These are phyloP conservation scores for Colletotrichum cereale DNA, from an alignment of 2,329 filamentous ascomycete genomes.

Conservation along the genomic window DNA sequence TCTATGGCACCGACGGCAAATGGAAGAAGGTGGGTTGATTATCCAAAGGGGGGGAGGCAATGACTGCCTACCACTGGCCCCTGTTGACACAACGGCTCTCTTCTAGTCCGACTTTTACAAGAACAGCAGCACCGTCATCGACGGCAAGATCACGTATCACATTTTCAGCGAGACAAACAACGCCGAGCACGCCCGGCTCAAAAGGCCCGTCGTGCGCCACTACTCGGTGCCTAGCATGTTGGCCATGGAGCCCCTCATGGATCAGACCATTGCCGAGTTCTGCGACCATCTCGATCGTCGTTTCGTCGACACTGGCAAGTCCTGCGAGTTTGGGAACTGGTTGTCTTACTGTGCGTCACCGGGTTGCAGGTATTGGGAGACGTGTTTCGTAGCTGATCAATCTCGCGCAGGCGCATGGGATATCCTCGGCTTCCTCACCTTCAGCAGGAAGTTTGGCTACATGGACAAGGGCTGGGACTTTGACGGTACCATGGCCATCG, in stretches of 20 bases:
- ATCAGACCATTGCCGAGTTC: constrained; percentile 49
- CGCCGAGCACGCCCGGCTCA: constrained; percentile 49
- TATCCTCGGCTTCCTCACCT: constrained; percentile 55
- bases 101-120: constrained; percentile 53
- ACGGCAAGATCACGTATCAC: constrained; percentile 53
- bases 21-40: constrained; percentile 39
- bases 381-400: background rate
- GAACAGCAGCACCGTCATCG: constrained; percentile 49
- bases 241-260: constrained; percentile 49
- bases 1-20: constrained; percentile 47
- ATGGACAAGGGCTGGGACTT: constrained; percentile 53
- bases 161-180: constrained; percentile 53
- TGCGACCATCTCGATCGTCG: constrained; percentile 46
- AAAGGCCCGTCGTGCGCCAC: constrained; percentile 53
- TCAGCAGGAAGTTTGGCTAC: constrained; percentile 57
- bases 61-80: background rate
- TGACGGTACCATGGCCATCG: constrained; percentile 49
- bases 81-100: background rate
- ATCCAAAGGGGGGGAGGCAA: background rate
- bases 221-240: constrained; percentile 49
- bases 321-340: constrained; percentile 45
- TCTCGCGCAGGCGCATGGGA: constrained; percentile 52
- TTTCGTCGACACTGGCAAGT: constrained; percentile 44
- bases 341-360: constrained; percentile 43
- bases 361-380: background rate